Evolutionary conservation across 1,139 yeast genomes (phyloP).

Genomic region (Arxiozyma telluris): DNA sequence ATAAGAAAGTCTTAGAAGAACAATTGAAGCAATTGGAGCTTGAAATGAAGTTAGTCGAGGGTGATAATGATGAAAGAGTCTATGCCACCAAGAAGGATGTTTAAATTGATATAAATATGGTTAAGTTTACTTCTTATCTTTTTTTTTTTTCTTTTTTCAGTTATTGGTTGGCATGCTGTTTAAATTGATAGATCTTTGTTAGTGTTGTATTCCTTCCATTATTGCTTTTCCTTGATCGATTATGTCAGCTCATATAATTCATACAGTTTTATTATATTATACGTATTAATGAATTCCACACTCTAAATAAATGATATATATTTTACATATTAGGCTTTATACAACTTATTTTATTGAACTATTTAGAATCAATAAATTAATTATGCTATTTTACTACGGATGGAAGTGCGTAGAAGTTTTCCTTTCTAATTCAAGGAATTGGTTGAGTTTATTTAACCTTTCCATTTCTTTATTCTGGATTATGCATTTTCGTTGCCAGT

Average conservation of each 20-base stretch:
- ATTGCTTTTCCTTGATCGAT: neutral
- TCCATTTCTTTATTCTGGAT: conserved; percentile 15
- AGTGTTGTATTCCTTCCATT: no score
- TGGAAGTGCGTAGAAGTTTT: neutral
- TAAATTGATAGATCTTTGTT: no score
- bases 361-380: no score
- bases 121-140: no score
- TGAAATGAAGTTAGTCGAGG: conserved; percentile 74
- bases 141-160: no score
- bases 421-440: conserved; percentile 18
- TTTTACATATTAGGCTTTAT: no score
- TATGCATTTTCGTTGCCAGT: conserved; percentile 17
- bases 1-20: conserved; percentile 55
- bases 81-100: conserved; percentile 29
- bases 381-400: no score
- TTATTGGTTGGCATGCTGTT: neutral
- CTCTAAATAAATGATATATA: neutral
- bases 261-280: no score
- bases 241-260: neutral
- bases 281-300: neutral
- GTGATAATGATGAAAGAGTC: conserved; percentile 47
- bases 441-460: conserved; percentile 14
- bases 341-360: no score
- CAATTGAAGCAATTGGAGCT: conserved; percentile 73
- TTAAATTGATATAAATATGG: no score